Evolutionary conservation across 2,329 filamentous ascomycete species (phyloP).

Genomic region (Pyrenophora teres): DNA sequence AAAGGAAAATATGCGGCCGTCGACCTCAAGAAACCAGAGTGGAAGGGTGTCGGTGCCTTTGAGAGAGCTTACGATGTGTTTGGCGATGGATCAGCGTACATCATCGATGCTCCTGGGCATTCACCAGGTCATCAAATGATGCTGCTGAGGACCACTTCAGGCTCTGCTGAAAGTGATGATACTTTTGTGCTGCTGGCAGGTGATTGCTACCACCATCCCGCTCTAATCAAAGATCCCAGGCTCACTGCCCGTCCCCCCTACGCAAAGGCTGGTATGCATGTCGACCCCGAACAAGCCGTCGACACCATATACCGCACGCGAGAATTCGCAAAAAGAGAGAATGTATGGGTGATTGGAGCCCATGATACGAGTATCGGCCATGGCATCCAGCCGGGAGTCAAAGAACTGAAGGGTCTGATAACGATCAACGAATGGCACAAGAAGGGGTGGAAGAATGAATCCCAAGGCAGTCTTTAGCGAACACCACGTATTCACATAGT

Average conservation of each 20-base stretch:
- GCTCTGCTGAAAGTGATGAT: constrained; percentile 10
- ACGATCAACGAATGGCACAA: constrained; percentile 31
- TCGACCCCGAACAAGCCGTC: constrained; percentile 34
- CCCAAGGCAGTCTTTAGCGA: constrained; percentile 6
- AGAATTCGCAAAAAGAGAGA: constrained; percentile 25
- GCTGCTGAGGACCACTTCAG: constrained; percentile 30
- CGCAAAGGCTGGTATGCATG: constrained; percentile 35
- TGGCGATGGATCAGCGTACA: constrained; percentile 54
- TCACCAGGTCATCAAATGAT: constrained; percentile 57
- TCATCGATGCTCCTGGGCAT: constrained; percentile 59
- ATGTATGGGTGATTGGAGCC: constrained; percentile 40
- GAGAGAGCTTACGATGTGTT: constrained; percentile 55
- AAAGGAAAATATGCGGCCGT: constrained; percentile 38
- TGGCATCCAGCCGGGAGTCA: constrained; percentile 22
- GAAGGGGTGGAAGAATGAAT: constrained; percentile 34
- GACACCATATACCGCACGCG: constrained; percentile 34
- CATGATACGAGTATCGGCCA: constrained; percentile 39
- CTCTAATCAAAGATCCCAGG: constrained; percentile 33
- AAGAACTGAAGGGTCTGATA: constrained; percentile 32
- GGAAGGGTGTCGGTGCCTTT: constrained; percentile 50
- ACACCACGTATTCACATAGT: no score
- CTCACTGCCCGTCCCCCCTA: constrained; percentile 38
- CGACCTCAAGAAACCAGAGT: constrained; percentile 34
- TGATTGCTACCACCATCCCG: constrained; percentile 40
- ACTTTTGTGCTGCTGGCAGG: constrained; percentile 40